phyloP scores from a whole-genome alignment of 73 alveolate species.

The Paramecium sonneborni region DNA sequence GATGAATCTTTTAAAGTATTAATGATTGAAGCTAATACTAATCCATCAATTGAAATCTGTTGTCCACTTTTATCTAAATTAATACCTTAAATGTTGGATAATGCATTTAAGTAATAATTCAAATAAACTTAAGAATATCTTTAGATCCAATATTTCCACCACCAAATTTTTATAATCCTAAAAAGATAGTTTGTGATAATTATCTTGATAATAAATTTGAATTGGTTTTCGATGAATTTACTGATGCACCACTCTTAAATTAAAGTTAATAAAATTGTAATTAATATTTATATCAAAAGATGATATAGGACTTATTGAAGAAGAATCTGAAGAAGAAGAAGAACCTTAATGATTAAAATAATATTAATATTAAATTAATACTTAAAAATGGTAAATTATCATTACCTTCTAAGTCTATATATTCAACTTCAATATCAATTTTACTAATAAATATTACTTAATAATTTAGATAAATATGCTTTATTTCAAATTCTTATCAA shows the following conservation, averaged over 20 bases:
- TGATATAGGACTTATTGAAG: constrained; percentile 60
- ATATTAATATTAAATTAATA: not conserved
- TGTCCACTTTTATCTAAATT: constrained; percentile 81
- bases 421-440: too few relatives aligned
- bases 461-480: constrained; percentile 75
- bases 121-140: not conserved
- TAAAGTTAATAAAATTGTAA: not conserved
- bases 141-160: constrained; percentile 74
- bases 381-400: not conserved
- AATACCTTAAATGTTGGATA: constrained; percentile 85
- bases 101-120: constrained; percentile 67
- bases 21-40: constrained; percentile 86
- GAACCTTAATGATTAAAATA: constrained; percentile 56
- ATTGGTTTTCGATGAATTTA: constrained; percentile 50
- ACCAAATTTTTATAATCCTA: constrained; percentile 62
- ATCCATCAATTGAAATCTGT: constrained; percentile 81
- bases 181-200: constrained; percentile 44
- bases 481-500: constrained; percentile 81
- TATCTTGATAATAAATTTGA: constrained; percentile 62
- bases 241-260: constrained; percentile 46
- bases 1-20: constrained; percentile 81
- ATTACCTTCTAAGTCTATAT: too few relatives aligned
- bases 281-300: not conserved
- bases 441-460: too few relatives aligned
- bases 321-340: constrained; percentile 65